phyloP scores from a whole-genome alignment of 1,139 yeast species.

The Casaregolazyma lundiana region DNA sequence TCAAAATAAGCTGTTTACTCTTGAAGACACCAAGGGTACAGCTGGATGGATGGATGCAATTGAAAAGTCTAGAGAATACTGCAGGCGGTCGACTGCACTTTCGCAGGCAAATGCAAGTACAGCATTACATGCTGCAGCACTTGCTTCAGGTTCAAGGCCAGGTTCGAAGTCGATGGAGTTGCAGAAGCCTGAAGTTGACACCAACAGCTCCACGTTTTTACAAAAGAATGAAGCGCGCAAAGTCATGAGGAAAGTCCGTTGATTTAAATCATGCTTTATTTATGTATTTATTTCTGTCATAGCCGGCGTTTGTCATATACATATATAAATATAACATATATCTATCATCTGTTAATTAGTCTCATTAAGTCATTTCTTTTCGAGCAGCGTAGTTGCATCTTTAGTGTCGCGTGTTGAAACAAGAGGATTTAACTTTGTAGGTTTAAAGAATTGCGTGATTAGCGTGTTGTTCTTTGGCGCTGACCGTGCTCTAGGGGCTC shows the following conservation, averaged over 20 bases:
- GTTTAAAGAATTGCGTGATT: constrained; percentile 7
- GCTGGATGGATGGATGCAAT: constrained; percentile 34
- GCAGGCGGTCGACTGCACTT: constrained; percentile 24
- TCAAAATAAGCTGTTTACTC: constrained; percentile 32
- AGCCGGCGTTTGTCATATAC: constrained; percentile 3
- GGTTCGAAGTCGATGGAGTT: constrained; percentile 6
- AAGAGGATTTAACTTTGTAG: too few relatives aligned
- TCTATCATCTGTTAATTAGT: too few relatives aligned
- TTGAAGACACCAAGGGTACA: constrained; percentile 33
- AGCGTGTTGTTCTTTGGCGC: constrained; percentile 7
- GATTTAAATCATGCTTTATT: constrained; percentile 2
- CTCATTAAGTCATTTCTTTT: too few relatives aligned
- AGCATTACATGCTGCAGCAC: constrained; percentile 36
- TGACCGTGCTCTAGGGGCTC: neutral
- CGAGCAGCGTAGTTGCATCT: too few relatives aligned
- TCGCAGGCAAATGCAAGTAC: constrained; percentile 27
- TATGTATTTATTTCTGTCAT: constrained; percentile 6
- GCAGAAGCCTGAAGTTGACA: constrained; percentile 13
- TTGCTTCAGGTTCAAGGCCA: constrained; percentile 12
- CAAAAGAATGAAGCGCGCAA: constrained; percentile 23
- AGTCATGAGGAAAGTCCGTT: constrained; percentile 14
- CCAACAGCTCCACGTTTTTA: constrained; percentile 20
- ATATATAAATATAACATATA: too few relatives aligned
- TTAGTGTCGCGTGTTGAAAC: too few relatives aligned
- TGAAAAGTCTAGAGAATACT: constrained; percentile 27